Evolutionary conservation across 2,329 filamentous ascomycete genomes (phyloP).

Genomic region (Mycogone perniciosa): DNA sequence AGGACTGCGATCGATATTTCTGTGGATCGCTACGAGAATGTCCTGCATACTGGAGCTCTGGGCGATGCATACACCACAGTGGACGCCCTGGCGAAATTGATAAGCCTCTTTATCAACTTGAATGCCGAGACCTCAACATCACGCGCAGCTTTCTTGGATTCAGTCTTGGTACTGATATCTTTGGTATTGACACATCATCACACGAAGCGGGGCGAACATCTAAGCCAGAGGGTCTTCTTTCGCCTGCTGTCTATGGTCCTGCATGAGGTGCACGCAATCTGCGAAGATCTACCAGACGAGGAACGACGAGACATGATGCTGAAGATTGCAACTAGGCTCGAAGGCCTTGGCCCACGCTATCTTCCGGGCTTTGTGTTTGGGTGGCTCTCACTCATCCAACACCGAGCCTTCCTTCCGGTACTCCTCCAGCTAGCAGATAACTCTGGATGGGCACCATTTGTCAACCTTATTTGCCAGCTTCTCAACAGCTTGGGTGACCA

Average conservation of each 20-base stretch:
- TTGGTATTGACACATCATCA: conserved; percentile 83
- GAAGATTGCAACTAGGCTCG: conserved; percentile 63
- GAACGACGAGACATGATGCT: conserved; percentile 66
- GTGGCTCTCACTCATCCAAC: conserved; percentile 77
- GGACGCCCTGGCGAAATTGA: conserved; percentile 77
- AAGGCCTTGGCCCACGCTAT: conserved; percentile 66
- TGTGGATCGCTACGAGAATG: conserved; percentile 69
- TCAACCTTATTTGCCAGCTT: conserved; percentile 65
- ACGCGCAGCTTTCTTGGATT: conserved; percentile 68
- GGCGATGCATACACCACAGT: conserved; percentile 53
- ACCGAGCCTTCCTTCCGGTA: conserved; percentile 76
- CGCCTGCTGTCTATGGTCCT: conserved; percentile 79
- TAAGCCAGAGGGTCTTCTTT: conserved; percentile 88
- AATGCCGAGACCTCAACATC: conserved; percentile 58
- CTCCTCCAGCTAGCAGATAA: conserved; percentile 63
- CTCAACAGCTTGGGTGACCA: conserved; percentile 72
- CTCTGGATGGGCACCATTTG: conserved; percentile 69
- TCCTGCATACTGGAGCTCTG: conserved; percentile 54
- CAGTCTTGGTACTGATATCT: conserved; percentile 68
- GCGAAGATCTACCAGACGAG: conserved; percentile 50
- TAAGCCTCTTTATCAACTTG: conserved; percentile 68
- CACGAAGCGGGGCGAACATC: conserved; percentile 68
- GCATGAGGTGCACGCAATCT: conserved; percentile 60
- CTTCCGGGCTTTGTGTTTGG: conserved; percentile 79
- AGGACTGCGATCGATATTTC: conserved; percentile 75